These are phyloP conservation scores for Pulveroboletus sp. DNA, from an alignment of 768 basidiomycete genomes.

Conservation along the genomic window DNA sequence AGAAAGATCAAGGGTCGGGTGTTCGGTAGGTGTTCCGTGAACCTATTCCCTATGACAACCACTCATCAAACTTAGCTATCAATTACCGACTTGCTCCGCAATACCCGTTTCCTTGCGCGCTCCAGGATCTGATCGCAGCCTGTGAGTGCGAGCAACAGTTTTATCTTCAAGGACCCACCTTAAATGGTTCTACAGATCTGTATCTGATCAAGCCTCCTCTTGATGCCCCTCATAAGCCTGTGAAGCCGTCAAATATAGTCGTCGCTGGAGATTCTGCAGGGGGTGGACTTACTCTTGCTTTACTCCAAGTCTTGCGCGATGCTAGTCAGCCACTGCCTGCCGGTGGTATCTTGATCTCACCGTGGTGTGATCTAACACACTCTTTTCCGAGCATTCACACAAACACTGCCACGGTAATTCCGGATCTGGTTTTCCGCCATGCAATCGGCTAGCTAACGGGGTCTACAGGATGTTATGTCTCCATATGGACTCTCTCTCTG, in stretches of 20 bases:
- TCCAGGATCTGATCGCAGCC: constrained; percentile 86
- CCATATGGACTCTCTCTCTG: constrained; percentile 71
- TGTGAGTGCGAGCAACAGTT: constrained; percentile 46
- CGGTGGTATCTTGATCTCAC: constrained; percentile 85
- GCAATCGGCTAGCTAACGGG: neutral
- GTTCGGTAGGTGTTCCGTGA: constrained; percentile 49
- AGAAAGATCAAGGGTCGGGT: constrained; percentile 91
- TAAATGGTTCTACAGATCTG: constrained; percentile 49
- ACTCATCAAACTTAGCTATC: constrained; percentile 46
- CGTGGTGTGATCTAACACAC: constrained; percentile 93
- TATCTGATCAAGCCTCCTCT: constrained; percentile 88
- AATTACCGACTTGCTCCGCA: constrained; percentile 91
- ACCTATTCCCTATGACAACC: neutral
- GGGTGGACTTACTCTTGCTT: constrained; percentile 77
- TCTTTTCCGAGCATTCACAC: constrained; percentile 85
- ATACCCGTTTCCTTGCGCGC: constrained; percentile 91
- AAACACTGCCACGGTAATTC: constrained; percentile 76
- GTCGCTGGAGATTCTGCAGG: constrained; percentile 93
- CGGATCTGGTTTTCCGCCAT: neutral
- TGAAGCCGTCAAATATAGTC: constrained; percentile 78
- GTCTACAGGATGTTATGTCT: constrained; percentile 70
- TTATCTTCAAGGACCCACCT: neutral
- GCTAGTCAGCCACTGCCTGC: constrained; percentile 76
- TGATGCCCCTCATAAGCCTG: constrained; percentile 69
- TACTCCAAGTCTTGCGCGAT: constrained; percentile 88